Evolutionary conservation across 495 filamentous ascomycete species (phyloP).

Genomic region (Entonaema liquescens): DNA sequence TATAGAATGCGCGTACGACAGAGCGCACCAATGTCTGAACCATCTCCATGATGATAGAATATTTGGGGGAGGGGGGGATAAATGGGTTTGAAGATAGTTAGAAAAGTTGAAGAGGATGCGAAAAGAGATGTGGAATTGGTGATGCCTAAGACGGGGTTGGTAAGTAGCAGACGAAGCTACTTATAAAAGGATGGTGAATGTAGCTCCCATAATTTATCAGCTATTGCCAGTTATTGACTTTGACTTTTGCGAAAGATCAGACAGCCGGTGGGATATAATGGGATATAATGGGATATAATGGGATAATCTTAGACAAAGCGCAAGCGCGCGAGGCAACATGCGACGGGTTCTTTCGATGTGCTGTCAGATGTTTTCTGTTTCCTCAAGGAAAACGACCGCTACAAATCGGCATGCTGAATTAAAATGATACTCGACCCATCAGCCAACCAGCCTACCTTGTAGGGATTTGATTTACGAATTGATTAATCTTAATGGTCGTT

Average conservation of each 20-base stretch:
- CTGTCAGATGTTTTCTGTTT: constrained; percentile 6
- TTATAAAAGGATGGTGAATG: constrained; percentile 8
- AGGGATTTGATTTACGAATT: neutral
- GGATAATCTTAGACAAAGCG: constrained; percentile 8
- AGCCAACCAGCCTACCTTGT: constrained; percentile 1
- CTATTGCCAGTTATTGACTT: neutral
- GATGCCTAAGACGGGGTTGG: neutral
- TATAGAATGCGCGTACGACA: constrained; percentile 89
- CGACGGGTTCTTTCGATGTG: no score
- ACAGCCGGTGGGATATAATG: neutral
- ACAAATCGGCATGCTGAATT: constrained; percentile 28
- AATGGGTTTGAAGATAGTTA: neutral
- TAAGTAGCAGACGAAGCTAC: constrained; percentile 16
- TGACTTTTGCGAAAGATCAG: no score
- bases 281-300: neutral
- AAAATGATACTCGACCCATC: constrained; percentile 8
- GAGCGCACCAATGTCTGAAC: constrained; percentile 88
- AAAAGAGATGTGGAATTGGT: neutral
- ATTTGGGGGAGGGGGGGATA: neutral
- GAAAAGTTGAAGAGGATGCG: neutral
- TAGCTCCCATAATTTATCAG: constrained; percentile 15
- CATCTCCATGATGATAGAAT: constrained; percentile 72
- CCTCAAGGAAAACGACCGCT: constrained; percentile 27
- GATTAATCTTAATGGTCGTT: neutral
- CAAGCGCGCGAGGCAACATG: neutral